phyloP scores from a whole-genome alignment of 2,329 filamentous ascomycete species.

The Fusarium veterinarium region DNA sequence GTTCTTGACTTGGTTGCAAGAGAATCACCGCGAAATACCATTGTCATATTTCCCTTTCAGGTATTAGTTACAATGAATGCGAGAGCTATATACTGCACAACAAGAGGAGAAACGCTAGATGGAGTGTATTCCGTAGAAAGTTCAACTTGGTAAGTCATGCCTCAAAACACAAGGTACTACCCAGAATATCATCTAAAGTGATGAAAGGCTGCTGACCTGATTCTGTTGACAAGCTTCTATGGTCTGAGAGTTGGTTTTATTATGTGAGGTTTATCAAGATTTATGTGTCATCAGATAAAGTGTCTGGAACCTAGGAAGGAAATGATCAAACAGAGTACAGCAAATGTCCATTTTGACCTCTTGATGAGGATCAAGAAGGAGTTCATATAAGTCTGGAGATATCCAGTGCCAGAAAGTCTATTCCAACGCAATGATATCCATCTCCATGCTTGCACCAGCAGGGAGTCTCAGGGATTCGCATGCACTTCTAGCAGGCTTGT shows the following conservation, averaged over 20 bases:
- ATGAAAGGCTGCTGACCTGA: not conserved
- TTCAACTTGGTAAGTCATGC: not conserved
- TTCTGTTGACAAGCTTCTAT: not conserved
- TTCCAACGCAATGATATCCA: slow-evolving; percentile 30
- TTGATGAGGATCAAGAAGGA: not conserved
- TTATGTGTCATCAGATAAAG: no score
- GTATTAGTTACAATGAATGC: not conserved
- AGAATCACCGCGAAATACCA: not conserved
- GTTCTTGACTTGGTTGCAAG: not conserved
- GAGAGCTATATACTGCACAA: not conserved
- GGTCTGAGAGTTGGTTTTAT: not conserved
- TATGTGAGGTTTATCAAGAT: not conserved
- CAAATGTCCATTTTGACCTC: not conserved
- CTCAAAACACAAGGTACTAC: no score
- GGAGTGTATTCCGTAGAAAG: not conserved
- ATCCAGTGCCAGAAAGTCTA: not conserved
- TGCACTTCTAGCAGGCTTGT: slow-evolving; percentile 26
- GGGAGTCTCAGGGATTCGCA: slow-evolving; percentile 24
- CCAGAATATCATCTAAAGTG: no score
- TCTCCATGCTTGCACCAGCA: slow-evolving; percentile 24
- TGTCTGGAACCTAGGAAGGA: not conserved
- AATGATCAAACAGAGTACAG: not conserved
- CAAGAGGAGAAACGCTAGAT: not conserved
- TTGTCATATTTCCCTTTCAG: not conserved
- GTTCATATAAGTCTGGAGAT: not conserved